Base-by-base conservation (phyloP, 768 basidiomycete species). In the Suillus ampliporus region DNA sequence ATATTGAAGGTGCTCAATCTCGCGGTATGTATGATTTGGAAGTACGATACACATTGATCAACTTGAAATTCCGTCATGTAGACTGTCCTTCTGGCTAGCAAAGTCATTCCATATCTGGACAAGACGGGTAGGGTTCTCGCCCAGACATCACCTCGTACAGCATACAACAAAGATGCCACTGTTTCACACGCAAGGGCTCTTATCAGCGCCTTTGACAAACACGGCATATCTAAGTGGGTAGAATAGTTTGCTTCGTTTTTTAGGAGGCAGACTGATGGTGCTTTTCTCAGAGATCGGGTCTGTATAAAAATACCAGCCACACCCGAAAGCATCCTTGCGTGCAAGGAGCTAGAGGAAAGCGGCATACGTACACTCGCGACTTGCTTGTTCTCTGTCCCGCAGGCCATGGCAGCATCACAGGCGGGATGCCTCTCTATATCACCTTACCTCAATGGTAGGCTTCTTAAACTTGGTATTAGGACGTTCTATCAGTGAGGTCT, bases 221-320 rank as follows among this genome's bases (percentile, higher is more conserved):
- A 80, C 61, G 83, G 79, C 4, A 82, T 83, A 56, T 78, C 80
- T 35, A 76, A 35, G 52, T 35, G 34, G 71, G 80, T 81, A 61
- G 17, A 43, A 57, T 21, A 31, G 7, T 28, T 17, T 34, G 11
- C 15, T 50, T 19, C 28, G 23, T 21, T 47, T 35, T 37, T 21
- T 17, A 51, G 31, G 11, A 34, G 60, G n/a, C 10, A 21, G 23
- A 58, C 43, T 26, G 31, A 34, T 58, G 7, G n/a, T 7, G 8
- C 31, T 62, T 40, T 51, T 14, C 51, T 10, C 60, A 81, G 82
- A 65, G 74, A 79, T 28, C 77, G 84, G 13, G 82, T 84, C 26
- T 85, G 84, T 68, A 83, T 88, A 72, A 88, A 87, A 69, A 84
- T 88, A 46, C 86, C 86, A 19, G 75, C 82, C 15, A 86, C 85